Base-by-base conservation (phyloP, 2,329 filamentous ascomycete genomes). In the Ophiostoma angusticollis region DNA sequence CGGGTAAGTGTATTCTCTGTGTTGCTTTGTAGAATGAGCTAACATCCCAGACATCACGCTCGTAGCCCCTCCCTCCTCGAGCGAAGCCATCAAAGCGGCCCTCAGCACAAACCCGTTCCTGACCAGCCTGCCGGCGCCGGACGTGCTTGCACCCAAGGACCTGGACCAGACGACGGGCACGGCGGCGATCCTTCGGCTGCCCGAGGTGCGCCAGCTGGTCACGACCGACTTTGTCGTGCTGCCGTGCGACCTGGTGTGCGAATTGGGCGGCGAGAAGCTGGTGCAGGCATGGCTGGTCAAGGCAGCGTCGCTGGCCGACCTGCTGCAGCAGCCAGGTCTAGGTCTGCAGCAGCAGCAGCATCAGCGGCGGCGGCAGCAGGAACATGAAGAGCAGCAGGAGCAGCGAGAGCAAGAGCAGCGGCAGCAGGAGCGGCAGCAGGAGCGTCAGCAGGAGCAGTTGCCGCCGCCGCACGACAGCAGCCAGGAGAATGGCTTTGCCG, bases 201-300 rank as follows among this genome's bases (percentile, higher is more conserved):
- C 84, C 1, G 83, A 94, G 55, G 76, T 96, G 31, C 78, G 81
- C 53, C 67, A 69, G n/a, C 69, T 77, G 7, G 75, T 98, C 50
- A 85, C 74, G 39, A 76, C 78, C 11, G 85, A 98, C 59, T 96
- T 98, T 53, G 64, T 95, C 19, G 74, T 96, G 3, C 66, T 98
- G 4, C 89, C 91, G 1, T 98, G 91, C 58, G 91, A 98, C 56
- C 67, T 98, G 6, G 78, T 98, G 28, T 95, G 86, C 56, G 87
- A 94, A 53, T 65, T 96, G 13, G 79, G 82, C 3, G 87, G 86
- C 11, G 81, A 86, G 50, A 75, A 79, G 45, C 67, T 96, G 17
- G 62, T 93, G 3, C 85, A 95, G 57, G 77, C 87, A 44, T 98
- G 91, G 86, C 87, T 95, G 80, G 75, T 87, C 22, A 77, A 82